Evolutionary conservation across 768 basidiomycete species (phyloP), one percentile per base, ranked within the genome.

Genomic region (Boletales sp.): DNA sequence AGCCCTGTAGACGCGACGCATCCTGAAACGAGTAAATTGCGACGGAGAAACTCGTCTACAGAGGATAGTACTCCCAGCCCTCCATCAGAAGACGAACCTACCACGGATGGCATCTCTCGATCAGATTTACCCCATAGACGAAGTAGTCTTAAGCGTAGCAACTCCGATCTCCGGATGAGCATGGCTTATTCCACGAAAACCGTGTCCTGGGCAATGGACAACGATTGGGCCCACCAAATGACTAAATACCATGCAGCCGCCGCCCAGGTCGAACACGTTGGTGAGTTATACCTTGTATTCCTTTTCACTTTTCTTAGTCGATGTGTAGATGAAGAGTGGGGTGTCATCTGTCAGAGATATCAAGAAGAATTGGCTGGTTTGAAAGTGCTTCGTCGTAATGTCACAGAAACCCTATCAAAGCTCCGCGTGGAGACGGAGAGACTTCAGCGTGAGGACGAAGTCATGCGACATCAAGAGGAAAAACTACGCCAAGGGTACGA

Each of bases 191-290:
- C 80, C 27, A 66, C 74, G 15, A 88, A 88, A 68, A 78, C 79
- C 6, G 86, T 88, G 8, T 84, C 85, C 34, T 88, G 86, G 86
- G 86, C 86, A 21, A 86, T 86, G 67, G 78, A 83, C 51, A 76
- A 74, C 12, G 83, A 83, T 46, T 75, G 82, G 69, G 72, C 75
- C 24, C 74, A 74, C 8, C 81, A 83, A 55, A 72, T 84, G 50
- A 72, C 74, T 32, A 79, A 79, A 52, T 75, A 74, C 49, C 66
- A 73, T 15, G 62, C 70, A 48, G 67, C 69, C 11, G 60, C 73
- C 18, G 70, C 70, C 47, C 69, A 73, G 48, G 69, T 72, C 2
- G 75, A 77, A 38, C 64, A 66, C 50, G 66, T 69, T 8, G 69
- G 74, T 74, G 37, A 44, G 72, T 65, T 17, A 13, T 34, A 27